Percentiles rank a stretch among this genome's conserved stretches.
These are phyloP conservation scores for Populus hybrid DNA, from an alignment of 441 rosid genomes.

Conservation along the genomic window DNA sequence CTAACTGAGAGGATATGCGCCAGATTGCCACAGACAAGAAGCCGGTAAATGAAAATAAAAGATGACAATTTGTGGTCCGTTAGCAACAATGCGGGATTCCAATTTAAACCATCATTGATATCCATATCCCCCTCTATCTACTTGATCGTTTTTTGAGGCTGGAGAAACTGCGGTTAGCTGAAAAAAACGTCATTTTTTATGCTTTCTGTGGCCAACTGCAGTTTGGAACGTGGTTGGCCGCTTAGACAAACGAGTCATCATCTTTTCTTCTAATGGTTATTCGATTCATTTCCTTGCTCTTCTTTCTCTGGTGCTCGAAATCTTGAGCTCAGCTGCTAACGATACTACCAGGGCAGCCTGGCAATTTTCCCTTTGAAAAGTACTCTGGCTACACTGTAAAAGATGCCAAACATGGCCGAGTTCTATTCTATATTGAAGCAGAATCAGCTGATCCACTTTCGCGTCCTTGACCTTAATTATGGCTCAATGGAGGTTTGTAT, in stretches of 20 bases:
- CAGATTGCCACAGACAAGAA: background rate
- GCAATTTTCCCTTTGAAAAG: slow-evolving; percentile 28
- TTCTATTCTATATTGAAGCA: slow-evolving; percentile 40
- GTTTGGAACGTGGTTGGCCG: no score
- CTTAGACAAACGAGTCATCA: background rate
- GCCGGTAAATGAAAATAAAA: background rate
- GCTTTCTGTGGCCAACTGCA: background rate
- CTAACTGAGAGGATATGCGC: background rate
- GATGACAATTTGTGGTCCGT: background rate
- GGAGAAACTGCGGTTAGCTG: background rate
- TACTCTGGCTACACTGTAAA: slow-evolving; percentile 36
- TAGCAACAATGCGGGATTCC: background rate
- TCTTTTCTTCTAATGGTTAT: slow-evolving; percentile 13
- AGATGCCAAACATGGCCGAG: slow-evolving; percentile 29
- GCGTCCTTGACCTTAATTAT: slow-evolving; percentile 31
- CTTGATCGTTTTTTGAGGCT: background rate
- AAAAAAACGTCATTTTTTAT: background rate
- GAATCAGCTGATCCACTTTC: slow-evolving; percentile 20
- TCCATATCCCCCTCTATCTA: background rate
- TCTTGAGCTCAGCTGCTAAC: slow-evolving; percentile 24
- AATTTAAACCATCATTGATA: background rate
- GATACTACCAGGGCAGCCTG: slow-evolving; percentile 35
- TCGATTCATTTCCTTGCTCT: slow-evolving; percentile 14
- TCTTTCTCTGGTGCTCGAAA: slow-evolving; percentile 13
- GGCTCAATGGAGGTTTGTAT: slow-evolving; percentile 39